phyloP scores from a whole-genome alignment of 176 grass and related monocot species.

The Pharus latifolius region DNA sequence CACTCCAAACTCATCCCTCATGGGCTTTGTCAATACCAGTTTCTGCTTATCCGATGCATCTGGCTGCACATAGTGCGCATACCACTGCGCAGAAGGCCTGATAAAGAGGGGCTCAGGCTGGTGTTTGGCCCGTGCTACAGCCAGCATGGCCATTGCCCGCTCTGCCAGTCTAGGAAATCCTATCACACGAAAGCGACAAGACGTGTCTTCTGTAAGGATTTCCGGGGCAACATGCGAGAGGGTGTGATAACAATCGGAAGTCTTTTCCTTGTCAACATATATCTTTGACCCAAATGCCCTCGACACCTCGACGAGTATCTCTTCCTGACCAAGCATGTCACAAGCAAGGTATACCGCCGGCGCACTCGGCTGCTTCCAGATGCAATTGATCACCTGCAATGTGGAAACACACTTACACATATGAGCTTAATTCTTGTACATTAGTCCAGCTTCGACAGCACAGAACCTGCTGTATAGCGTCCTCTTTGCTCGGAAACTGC shows the following conservation, averaged over 20 bases:
- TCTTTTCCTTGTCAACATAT: slow-evolving; percentile 25
- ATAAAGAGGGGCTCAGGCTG: slow-evolving; percentile 54
- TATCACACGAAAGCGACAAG: slow-evolving; percentile 52
- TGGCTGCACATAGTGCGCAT: slow-evolving; percentile 10
- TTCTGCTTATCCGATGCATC: not conserved
- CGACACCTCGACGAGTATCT: slow-evolving; percentile 53
- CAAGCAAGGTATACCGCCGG: slow-evolving; percentile 45
- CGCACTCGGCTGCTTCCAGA: slow-evolving; percentile 49
- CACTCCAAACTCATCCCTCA: slow-evolving; percentile 46
- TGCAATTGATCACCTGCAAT: slow-evolving; percentile 59
- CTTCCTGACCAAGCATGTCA: slow-evolving; percentile 76
- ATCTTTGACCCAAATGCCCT: slow-evolving; percentile 49
- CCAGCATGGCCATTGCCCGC: slow-evolving; percentile 20
- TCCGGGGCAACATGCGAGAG: slow-evolving; percentile 45
- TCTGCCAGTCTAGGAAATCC: slow-evolving; percentile 38
- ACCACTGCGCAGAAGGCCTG: slow-evolving; percentile 52
- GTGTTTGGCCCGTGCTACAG: slow-evolving; percentile 18
- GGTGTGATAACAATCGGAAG: slow-evolving; percentile 33
- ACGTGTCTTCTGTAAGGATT: slow-evolving; percentile 28
- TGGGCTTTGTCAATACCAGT: slow-evolving; percentile 14
- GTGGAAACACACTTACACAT: not conserved
- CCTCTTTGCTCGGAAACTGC: slow-evolving; percentile 43
- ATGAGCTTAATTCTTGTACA: not conserved
- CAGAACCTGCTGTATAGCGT: slow-evolving; percentile 50
- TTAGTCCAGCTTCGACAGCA: not conserved